Percentiles rank a stretch among this genome's conserved stretches.
phyloP scores from a whole-genome alignment of 306 rosid species.

The Fragaria iinumae region DNA sequence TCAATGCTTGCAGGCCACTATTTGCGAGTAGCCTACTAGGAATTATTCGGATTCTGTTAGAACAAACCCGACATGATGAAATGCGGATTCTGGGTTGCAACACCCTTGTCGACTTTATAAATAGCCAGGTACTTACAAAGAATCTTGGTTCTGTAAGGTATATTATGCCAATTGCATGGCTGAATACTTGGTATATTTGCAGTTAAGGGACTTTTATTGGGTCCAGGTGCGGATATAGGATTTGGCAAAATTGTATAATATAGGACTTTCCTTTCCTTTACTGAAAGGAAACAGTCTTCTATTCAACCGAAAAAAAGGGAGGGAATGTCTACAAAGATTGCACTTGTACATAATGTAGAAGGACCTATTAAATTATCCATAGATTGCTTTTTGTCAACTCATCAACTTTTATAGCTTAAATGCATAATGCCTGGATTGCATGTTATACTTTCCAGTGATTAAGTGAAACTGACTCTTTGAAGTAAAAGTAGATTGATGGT shows the following conservation, averaged over 20 bases:
- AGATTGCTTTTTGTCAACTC: not conserved
- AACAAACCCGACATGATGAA: constrained; percentile 68
- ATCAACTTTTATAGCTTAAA: not conserved
- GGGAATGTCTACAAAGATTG: not conserved
- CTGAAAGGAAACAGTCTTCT: constrained; percentile 4
- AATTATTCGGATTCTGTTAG: constrained; percentile 76
- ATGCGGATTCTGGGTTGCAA: constrained; percentile 80
- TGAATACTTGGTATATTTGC: constrained; percentile 22
- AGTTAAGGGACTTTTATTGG: not conserved
- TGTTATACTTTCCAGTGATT: constrained; percentile 3
- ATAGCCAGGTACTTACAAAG: constrained; percentile 66
- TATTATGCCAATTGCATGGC: constrained; percentile 6
- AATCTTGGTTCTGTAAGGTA: constrained; percentile 24
- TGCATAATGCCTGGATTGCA: constrained; percentile 8
- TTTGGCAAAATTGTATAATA: not conserved
- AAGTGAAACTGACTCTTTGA: constrained; percentile 44
- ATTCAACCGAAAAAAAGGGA: not conserved
- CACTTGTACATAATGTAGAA: not conserved
- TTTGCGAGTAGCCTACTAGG: constrained; percentile 75
- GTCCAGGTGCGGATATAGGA: not conserved
- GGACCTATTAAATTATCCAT: not conserved
- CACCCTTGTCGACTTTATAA: constrained; percentile 60
- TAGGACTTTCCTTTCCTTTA: too few relatives aligned
- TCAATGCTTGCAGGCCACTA: constrained; percentile 70
- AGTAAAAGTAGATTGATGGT: constrained; percentile 70